Evolutionary conservation across 805 yeast species (phyloP).

Genomic region (Kodamaea neixiangensis): DNA sequence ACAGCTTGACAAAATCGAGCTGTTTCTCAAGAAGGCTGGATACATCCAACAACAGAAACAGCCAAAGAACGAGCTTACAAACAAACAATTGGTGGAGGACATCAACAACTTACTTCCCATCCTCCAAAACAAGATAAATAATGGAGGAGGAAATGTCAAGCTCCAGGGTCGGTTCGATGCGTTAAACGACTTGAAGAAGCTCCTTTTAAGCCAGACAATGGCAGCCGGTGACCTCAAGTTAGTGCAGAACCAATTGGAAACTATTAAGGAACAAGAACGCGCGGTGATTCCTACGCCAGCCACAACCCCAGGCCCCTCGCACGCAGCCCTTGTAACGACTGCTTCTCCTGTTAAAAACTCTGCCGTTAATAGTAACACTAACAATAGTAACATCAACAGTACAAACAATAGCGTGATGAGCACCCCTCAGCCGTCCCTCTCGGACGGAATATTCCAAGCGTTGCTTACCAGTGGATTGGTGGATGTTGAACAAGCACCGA

Average conservation of each 20-base stretch:
- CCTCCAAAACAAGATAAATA: conserved; percentile 40
- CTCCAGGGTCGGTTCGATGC: conserved; percentile 47
- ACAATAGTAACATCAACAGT: conserved; percentile 5
- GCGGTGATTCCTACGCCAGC: conserved; percentile 9
- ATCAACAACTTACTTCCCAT: conserved; percentile 42
- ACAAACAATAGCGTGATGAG: conserved; percentile 11
- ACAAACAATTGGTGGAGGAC: conserved; percentile 30
- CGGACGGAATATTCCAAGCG: conserved; percentile 34
- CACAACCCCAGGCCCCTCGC: conserved; percentile 10
- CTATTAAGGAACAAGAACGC: conserved; percentile 36
- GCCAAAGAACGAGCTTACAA: conserved; percentile 18
- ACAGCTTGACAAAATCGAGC: conserved; percentile 71
- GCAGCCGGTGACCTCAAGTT: conserved; percentile 15
- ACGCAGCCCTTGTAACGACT: conserved; percentile 3
- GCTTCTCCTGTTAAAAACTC: conserved; percentile 1
- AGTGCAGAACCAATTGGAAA: conserved; percentile 26
- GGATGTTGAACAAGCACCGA: conserved; percentile 40
- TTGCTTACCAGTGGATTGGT: conserved; percentile 41
- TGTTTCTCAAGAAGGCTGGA: conserved; percentile 52
- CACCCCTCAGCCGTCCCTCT: conserved; percentile 12
- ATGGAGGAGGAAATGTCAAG: conserved; percentile 38
- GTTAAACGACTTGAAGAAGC: conserved; percentile 42
- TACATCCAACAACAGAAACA: conserved; percentile 13
- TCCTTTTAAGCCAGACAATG: conserved; percentile 41
- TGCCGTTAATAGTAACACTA: conserved; percentile 5